Conservation (phyloP, 106 monocot species). For the Vanilla planifolia region DNA sequence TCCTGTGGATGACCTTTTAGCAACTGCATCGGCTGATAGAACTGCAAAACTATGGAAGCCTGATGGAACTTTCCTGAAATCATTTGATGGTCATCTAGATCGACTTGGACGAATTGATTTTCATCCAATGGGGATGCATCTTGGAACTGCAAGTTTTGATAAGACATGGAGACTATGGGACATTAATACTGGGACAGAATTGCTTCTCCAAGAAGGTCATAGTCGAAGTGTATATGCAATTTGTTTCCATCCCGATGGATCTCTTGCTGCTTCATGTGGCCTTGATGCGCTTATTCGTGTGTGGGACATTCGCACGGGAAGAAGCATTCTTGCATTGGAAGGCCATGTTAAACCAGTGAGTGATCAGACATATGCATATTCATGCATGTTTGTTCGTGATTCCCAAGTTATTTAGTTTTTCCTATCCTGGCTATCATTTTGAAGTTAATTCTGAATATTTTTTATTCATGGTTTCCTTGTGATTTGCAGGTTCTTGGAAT, state of each 20-base stretch:
- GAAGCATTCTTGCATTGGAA: conserved; percentile 80
- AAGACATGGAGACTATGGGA: conserved; percentile 99
- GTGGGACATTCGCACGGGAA: conserved; percentile 92
- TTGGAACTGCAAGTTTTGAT: conserved; percentile 94
- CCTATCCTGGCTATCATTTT: background rate
- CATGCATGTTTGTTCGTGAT: no score
- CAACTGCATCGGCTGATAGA: conserved; percentile 86
- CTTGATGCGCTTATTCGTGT: conserved; percentile 89
- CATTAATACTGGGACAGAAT: conserved; percentile 60
- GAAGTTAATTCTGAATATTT: background rate
- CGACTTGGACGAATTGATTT: conserved; percentile 85
- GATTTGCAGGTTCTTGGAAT: conserved; percentile 62
- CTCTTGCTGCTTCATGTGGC: conserved; percentile 85
- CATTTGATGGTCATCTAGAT: conserved; percentile 80
- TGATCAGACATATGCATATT: background rate
- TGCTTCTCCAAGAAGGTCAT: conserved; percentile 92
- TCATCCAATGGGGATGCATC: conserved; percentile 89
- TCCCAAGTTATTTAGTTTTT: no score
- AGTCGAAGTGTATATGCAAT: conserved; percentile 82
- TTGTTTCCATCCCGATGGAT: conserved; percentile 91
- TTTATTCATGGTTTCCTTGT: background rate
- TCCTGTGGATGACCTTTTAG: conserved; percentile 55
- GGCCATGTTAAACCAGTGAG: conserved; percentile 95
- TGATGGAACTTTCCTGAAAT: conserved; percentile 52
- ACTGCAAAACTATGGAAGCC: conserved; percentile 83